Conservation (phyloP, 2,329 filamentous ascomycete genomes). For the Sphaerulina populicola region DNA sequence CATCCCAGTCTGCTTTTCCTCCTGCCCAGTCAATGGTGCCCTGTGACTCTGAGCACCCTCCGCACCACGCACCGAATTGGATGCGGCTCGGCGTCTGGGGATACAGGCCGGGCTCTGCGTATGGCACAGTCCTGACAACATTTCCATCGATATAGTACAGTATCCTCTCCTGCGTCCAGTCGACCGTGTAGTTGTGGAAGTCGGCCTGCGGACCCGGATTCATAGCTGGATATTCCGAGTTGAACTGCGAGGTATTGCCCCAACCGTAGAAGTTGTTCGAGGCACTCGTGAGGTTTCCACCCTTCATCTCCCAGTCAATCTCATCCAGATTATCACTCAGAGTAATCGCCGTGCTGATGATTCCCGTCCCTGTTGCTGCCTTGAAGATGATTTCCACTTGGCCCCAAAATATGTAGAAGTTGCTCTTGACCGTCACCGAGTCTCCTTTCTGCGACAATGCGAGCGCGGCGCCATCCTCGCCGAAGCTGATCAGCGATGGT, state of each 20-base stretch:
- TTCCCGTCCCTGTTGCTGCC: constrained; percentile 63
- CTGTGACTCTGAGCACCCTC: constrained; percentile 67
- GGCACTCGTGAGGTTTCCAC: constrained; percentile 53
- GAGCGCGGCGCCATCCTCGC: constrained; percentile 55
- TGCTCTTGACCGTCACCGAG: constrained; percentile 67
- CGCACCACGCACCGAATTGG: constrained; percentile 71
- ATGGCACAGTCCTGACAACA: constrained; percentile 55
- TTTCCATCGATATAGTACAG: constrained; percentile 62
- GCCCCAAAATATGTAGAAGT: constrained; percentile 82
- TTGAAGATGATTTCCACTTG: constrained; percentile 70
- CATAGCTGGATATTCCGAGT: constrained; percentile 55
- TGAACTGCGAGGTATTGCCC: constrained; percentile 55
- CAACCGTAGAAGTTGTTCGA: constrained; percentile 72
- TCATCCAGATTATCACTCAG: constrained; percentile 79
- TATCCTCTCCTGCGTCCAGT: constrained; percentile 60
- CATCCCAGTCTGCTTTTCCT: constrained; percentile 29
- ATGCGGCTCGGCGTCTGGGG: constrained; percentile 70
- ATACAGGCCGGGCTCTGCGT: constrained; percentile 37
- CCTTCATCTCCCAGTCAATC: constrained; percentile 79
- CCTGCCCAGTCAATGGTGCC: constrained; percentile 36
- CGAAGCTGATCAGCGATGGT: constrained; percentile 50
- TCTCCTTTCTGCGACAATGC: constrained; percentile 61
- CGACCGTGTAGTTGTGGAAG: constrained; percentile 61
- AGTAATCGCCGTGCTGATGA: constrained; percentile 75
- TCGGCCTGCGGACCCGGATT: constrained; percentile 47